Base-by-base conservation (phyloP, 2,329 filamentous ascomycete genomes). In the Chrysoporthe austroafricana region DNA sequence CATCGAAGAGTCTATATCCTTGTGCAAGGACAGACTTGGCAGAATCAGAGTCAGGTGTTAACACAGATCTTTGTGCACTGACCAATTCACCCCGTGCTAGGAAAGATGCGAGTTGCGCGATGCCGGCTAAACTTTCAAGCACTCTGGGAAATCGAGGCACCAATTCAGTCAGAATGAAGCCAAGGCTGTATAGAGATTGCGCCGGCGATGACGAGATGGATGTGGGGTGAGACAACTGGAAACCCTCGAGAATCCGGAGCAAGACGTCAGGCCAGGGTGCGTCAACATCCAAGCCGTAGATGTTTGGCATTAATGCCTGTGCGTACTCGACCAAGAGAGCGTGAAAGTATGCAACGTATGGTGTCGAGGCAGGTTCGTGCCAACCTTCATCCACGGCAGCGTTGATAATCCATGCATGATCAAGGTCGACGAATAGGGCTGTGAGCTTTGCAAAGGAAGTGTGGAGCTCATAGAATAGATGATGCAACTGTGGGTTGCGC, bases 361-460 rank as follows among this genome's bases (percentile, higher is more conserved):
- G 70, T 2, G 77, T 76, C 7, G 82, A 84, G 43, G 81, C 75
- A 39, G 84, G 75, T 14, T 81, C 79, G 13, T 79, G 77, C 8
- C 79, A 75, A 26, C 73, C 73, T 3, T 73, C 71, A 9, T 57
- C 52, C 42, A 39, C 48, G 18, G 76, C 76, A 13, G 77, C 77
- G 7, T 74, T 71, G 2, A 72, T 58, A 6, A 85, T 69, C 2
- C 76, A 77, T 62, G 73, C 73, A 46, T 78, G 71, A 72, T 90
- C 88, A 69, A 87, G 76, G 16, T 77, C 74, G 63, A 88, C 76
- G 68, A 89, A 84, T 69, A 81, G 81, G 14, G 83, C 84, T 1
- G 86, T 78, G 57, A 90, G 74, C 66, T 76, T 80, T n/a, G 85
- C 80, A 70, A 83, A 85, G 1, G 73, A 73, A 11, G 71, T 69